Base-by-base conservation (phyloP, 75 land plant genomes). In the Sequoiadendron giganteum region DNA sequence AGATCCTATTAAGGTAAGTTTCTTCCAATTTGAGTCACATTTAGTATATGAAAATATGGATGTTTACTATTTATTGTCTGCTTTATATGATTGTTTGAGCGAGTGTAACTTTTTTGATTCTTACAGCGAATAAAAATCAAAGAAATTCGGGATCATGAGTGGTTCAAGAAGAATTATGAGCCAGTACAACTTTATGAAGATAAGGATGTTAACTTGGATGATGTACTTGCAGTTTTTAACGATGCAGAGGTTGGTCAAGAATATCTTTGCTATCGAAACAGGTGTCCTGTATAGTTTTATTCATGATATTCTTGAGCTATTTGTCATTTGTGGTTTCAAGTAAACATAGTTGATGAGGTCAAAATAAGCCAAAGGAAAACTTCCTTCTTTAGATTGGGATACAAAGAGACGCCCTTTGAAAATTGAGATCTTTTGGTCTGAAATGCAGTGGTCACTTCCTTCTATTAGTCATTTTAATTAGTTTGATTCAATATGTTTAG, bases 211-310 rank as follows among this genome's bases (percentile, higher is more conserved):
- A 95, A 91, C 91, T 88, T 98, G 88, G 99, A 95, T 91, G 99
- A 98, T 87, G 89, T 98, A 76, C 84, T 90, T 87, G 97, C 99
- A 18, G 98, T 98, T 86, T 98, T 98, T 91, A 93, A 95, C 87
- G 95, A 97, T 88, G 95, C 94, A 87, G 99, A 96, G 98, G 99
- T 98, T 45, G 30, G 89, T 88, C 28, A 75, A 48, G 42, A 36
- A 47, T 54, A 86, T 86, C 21, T 73, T 58, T 75, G 28, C 55
- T 45, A 34, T 80, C 11, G 7, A 42, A 80, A 19, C 25, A 43
- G 19, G 34, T 32, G 30, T 87, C 3, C 86, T 78, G 8, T 85
- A 28, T 43, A 38, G 38, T 36, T 18, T 39, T 76, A 42, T 82
- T 34, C 28, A 47, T n/a, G 30, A 47, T 54, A 45, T 45, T 19